These are phyloP conservation scores for Neophaeococcomyces aloes DNA, from an alignment of 2,329 filamentous ascomycete genomes.

Conservation along the genomic window DNA sequence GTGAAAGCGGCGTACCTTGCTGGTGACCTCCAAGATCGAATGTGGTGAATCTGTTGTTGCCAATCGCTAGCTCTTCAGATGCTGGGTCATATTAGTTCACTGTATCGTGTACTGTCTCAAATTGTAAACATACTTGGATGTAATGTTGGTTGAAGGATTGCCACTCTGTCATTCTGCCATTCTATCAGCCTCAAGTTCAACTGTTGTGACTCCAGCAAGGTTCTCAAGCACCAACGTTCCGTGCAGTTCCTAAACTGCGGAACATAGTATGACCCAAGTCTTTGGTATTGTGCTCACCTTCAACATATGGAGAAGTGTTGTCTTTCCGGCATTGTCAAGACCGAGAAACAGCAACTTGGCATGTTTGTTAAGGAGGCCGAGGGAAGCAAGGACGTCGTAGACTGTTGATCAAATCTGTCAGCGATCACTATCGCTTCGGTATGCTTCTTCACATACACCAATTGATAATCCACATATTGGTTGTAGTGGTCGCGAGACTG, in stretches of 20 bases:
- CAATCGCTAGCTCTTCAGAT: conserved; percentile 84
- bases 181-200: conserved; percentile 12
- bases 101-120: background rate
- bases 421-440: background rate
- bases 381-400: conserved; percentile 77
- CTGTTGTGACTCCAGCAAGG: conserved; percentile 1
- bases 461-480: conserved; percentile 83
- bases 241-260: background rate
- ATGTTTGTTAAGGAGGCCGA: conserved; percentile 89
- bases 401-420: conserved; percentile 42
- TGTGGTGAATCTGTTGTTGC: conserved; percentile 87
- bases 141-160: conserved; percentile 78
- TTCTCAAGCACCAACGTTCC: background rate
- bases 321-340: conserved; percentile 91
- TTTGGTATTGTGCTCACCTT: conserved; percentile 53
- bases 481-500: conserved; percentile 7
- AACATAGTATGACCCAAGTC: background rate
- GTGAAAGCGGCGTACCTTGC: conserved; percentile 54
- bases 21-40: conserved; percentile 91
- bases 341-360: conserved; percentile 90
- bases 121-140: conserved; percentile 63
- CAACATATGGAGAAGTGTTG: conserved; percentile 85
- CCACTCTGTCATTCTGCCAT: conserved; percentile 78
- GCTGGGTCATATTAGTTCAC: conserved; percentile 40
- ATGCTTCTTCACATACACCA: conserved; percentile 59